Base-by-base conservation (phyloP, 1,284 basidiomycete species). In the Abortiporus biennis region DNA sequence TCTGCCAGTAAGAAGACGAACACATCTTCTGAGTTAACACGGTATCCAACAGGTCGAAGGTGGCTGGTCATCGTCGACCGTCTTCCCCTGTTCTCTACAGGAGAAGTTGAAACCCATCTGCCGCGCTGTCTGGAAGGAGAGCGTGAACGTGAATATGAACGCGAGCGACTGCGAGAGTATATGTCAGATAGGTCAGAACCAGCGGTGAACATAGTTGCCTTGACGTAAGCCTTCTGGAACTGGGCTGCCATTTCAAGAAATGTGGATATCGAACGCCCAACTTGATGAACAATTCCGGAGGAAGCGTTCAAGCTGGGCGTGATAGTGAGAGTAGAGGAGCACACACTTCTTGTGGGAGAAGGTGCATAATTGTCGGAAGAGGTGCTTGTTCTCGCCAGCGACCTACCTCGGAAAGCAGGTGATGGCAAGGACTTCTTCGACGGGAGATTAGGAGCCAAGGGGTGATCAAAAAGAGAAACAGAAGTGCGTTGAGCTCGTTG, bases 151-250 rank as follows among this genome's bases (percentile, higher is more conserved):
- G 56, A 53, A 12, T 43, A n/a, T n/a, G n/a, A n/a, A n/a, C n/a
- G n/a, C n/a, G n/a, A n/a, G n/a, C n/a, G n/a, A n/a, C n/a, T n/a
- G n/a, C n/a, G n/a, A n/a, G n/a, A n/a, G n/a, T n/a, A n/a, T n/a
- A n/a, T 31, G 46, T 21, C 36, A 16, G 15, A 47, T 17, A 53
- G 36, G 41, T 54, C 54, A 19, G 49, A 50, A 24, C 62, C 61
- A 21, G 68, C 64, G 29, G 66, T 59, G 55, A 72, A 76, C 56
- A 75, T 61, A 4, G 74, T 68, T 27, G 74, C 72, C 38, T 64
- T 62, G 45, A 78, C 68, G 49, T 78, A 80, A 20, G 73, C 74
- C 20, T 63, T 65, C 53, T 80, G 78, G 50, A 80, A 66, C n/a
- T 69, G 68, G 42, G 68, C 70, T 12, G 78, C 78, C 1, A 73